phyloP scores from a whole-genome alignment of 2,329 filamentous ascomycete genomes.

The Cucurbitaria berberidis region DNA sequence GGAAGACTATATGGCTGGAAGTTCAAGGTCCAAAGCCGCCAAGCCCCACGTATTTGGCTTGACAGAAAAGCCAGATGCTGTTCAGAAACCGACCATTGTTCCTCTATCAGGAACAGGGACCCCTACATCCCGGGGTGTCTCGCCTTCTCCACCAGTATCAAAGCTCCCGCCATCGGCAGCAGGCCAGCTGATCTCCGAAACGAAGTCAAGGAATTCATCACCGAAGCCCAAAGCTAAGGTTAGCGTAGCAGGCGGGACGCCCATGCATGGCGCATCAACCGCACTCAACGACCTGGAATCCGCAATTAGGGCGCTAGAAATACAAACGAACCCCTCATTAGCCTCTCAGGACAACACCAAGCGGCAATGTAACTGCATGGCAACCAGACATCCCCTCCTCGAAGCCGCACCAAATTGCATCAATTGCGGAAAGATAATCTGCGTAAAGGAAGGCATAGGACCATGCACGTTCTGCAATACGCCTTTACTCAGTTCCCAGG shows the following conservation, averaged over 20 bases:
- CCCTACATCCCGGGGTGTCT: slow-evolving; percentile 44
- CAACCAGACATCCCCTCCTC: slow-evolving; percentile 83
- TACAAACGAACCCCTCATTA: slow-evolving; percentile 85
- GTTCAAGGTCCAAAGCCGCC: slow-evolving; percentile 46
- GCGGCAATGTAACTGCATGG: slow-evolving; percentile 85
- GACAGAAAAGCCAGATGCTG: slow-evolving; percentile 59
- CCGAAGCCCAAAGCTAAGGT: slow-evolving; percentile 66
- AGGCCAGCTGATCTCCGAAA: slow-evolving; percentile 83
- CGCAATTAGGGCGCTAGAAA: slow-evolving; percentile 85
- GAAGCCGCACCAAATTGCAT: slow-evolving; percentile 93
- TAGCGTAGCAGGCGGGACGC: slow-evolving; percentile 74
- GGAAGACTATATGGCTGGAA: slow-evolving; percentile 72
- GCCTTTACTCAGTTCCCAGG: slow-evolving; percentile 71
- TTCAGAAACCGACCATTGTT: slow-evolving; percentile 35
- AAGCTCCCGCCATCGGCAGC: slow-evolving; percentile 70
- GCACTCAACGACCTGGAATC: slow-evolving; percentile 72
- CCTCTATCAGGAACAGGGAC: slow-evolving; percentile 40
- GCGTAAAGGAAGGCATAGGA: slow-evolving; percentile 89
- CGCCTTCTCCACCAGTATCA: slow-evolving; percentile 55
- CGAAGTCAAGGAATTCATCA: slow-evolving; percentile 62
- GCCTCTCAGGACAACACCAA: slow-evolving; percentile 61
- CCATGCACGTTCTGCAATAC: slow-evolving; percentile 90
- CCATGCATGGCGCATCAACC: slow-evolving; percentile 82
- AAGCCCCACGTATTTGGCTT: slow-evolving; percentile 57
- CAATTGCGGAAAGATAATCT: slow-evolving; percentile 92